Base-by-base conservation (phyloP, 257 asterid genomes). In the Forsythia suspensa region DNA sequence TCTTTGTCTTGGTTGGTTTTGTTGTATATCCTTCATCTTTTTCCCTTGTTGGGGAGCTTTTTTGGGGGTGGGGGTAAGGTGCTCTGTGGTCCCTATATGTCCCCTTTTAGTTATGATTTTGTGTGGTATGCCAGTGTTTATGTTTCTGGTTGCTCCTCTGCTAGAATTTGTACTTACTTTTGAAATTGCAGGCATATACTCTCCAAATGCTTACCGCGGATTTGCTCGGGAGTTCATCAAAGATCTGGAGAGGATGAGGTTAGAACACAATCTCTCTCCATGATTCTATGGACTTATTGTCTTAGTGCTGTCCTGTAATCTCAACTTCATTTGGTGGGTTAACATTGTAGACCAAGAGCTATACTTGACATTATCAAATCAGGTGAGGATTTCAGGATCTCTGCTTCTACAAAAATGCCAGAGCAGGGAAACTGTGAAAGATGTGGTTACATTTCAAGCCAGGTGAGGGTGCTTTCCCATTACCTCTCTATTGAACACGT, bases 141-240 rank as follows among this genome's bases (percentile, higher is more conserved):
- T 72, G 77, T 21, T 38, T 57, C 38, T 71, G 75, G 70, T 34
- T 79, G 61, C 70, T 75, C 69, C 36, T 38, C 10, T 66, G 36
- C 16, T 51, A 70, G 68, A 40, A 15, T 39, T 66, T 48, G 18
- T 44, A 24, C 77, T 73, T 68, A 21, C 43, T 3, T 71, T 40
- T 73, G 63, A 4, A 68, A 69, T 79, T 86, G 79, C 91, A 94
- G 98, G 98, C 77, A 91, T 91, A 76, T 96, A 96, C 84, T 96
- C 99, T 12, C 98, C 98, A 8, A 96, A 96, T 90, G 99, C 99
- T 20, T 96, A 96, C 75, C 97, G 99, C 78, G 99, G 98, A 40
- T 96, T 94, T 88, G 97, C 98, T 84, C 93, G 99, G 70, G 99
- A 96, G 83, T 96, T 96, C 80, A 94, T 96, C 71, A 96, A 96